These are phyloP conservation scores for Trichomonascaceae sp. DNA, from an alignment of 1,139 yeast genomes.

Conservation along the genomic window DNA sequence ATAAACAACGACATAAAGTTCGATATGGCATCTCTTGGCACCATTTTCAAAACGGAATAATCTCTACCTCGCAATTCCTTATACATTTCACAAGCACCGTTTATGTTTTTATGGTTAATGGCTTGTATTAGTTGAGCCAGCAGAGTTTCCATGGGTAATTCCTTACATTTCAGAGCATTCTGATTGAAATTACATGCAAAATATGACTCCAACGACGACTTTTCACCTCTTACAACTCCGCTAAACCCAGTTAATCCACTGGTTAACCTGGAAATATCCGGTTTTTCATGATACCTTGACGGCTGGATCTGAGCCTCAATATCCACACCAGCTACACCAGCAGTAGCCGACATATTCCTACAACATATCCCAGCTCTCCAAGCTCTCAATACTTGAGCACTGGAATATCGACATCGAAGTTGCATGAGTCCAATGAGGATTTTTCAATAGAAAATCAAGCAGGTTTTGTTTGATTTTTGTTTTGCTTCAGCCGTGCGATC, in stretches of 20 bases:
- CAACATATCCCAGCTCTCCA: not conserved
- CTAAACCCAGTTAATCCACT: not conserved
- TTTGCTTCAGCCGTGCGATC: not conserved
- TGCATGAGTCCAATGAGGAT: not conserved
- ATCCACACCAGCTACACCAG: not conserved
- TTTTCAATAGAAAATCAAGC: not conserved
- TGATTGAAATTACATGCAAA: constrained; percentile 2
- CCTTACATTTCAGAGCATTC: not conserved
- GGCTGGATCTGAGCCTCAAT: not conserved
- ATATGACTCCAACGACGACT: not conserved
- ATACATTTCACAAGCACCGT: constrained; percentile 12
- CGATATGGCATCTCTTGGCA: constrained; percentile 8
- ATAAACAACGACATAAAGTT: constrained; percentile 7
- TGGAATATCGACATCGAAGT: not conserved
- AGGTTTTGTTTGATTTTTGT: not conserved
- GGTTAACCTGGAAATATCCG: not conserved
- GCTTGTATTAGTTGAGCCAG: constrained; percentile 1
- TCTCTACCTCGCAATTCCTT: constrained; percentile 12
- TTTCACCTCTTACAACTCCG: not conserved
- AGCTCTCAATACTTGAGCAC: not conserved
- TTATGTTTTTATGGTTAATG: constrained; percentile 4
- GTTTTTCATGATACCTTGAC: not conserved
- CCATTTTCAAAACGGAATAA: constrained; percentile 6
- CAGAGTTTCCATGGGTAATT: not conserved
- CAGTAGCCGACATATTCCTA: not conserved